Base-by-base conservation (phyloP, 2,329 filamentous ascomycete species). In the Xylariales sp. region DNA sequence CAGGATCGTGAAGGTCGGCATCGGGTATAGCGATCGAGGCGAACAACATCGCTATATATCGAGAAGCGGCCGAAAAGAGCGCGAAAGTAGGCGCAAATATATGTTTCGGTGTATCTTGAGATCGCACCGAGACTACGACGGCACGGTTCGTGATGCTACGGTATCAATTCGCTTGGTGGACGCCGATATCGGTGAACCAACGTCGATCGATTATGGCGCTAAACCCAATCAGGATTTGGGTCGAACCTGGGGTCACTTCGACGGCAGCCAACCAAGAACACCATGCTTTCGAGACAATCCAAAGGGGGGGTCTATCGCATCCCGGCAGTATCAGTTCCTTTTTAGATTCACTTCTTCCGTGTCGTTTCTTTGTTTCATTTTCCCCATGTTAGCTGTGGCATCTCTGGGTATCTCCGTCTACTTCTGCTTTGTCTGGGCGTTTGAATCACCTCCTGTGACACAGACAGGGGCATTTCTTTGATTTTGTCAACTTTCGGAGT, bases 171-270 rank as follows among this genome's bases (percentile, higher is more conserved):
- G 18, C n/a, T 49, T 9, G 4, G 30, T 18, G 34, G n/a, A 45
- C 1, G 9, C 60, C 52, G 60, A 56, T n/a, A 63, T 63, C 60
- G 60, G 60, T 10, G 14, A n/a, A 14, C 18, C 46, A n/a, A 2
- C 1, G 14, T 10, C 23, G 23, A 34, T 34, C 54, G 32, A 32
- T 14, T 12, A 16, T n/a, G 5, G 18, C 54, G 39, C 54, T 56
- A 63, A 63, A 0, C 60, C 52, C 8, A 50, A 57, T 52, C 28
- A 23, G 61, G 61, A 30, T 28, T 43, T 6, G 8, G 10, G 16
- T 41, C 14, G 59, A 36, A 36, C 50, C 14, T 18, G 30, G 55
- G 55, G 8, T 41, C 34, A 41, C 34, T 5, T 41, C 39, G 16
- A 30, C 7, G 53, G 18, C n/a, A 41, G 55, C n/a, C 9, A 48